These are phyloP conservation scores for Pulicaria dysenterica DNA, from an alignment of 129 eudicot species.

Conservation along the genomic window DNA sequence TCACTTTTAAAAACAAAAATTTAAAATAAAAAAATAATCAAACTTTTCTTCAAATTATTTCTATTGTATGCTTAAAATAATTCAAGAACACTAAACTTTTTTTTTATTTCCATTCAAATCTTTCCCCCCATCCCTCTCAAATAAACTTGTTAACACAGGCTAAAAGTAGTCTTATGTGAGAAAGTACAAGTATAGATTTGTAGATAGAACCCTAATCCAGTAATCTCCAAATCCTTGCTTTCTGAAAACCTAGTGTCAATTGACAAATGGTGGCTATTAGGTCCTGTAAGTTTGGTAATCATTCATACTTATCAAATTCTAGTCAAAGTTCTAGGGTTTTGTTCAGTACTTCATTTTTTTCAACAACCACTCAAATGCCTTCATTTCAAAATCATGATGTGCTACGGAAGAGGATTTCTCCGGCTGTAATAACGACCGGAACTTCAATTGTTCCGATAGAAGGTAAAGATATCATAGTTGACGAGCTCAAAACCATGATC, in stretches of 20 bases:
- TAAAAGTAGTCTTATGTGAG: no score
- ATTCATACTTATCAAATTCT: background rate
- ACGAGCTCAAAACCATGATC: constrained; percentile 26
- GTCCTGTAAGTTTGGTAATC: constrained; percentile 2
- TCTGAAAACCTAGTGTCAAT: background rate
- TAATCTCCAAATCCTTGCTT: background rate
- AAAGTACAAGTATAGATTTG: no score
- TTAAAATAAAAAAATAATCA: no score
- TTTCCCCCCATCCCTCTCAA: no score
- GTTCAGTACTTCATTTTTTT: constrained; percentile 15
- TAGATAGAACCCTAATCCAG: no score
- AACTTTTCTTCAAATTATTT: no score
- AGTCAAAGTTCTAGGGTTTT: constrained; percentile 15
- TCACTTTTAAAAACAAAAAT: no score
- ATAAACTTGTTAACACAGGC: no score
- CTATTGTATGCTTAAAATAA: no score
- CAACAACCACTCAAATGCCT: constrained; percentile 15
- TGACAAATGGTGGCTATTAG: constrained; percentile 17
- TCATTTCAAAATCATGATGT: background rate
- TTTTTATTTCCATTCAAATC: no score
- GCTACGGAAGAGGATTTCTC: constrained; percentile 21
- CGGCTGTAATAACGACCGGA: background rate
- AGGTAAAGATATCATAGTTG: constrained; percentile 15
- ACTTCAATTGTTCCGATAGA: constrained; percentile 28
- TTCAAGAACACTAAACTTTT: no score